Conservation (phyloP, 2,329 filamentous ascomycete genomes). For the Pezicula rhizophila region DNA sequence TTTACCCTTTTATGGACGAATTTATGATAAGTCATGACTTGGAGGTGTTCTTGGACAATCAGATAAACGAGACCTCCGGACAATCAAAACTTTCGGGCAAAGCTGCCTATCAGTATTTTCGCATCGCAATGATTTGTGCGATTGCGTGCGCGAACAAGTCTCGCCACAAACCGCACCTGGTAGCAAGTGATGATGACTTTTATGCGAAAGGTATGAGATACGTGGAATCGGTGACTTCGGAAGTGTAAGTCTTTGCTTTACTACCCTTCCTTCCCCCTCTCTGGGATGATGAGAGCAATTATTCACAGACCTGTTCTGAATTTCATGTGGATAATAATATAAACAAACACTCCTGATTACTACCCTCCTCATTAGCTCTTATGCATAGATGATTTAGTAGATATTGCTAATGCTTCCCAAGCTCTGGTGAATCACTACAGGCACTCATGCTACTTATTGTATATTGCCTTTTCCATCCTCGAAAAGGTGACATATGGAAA, state of each 20-base stretch:
- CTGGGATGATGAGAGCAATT: slow-evolving; percentile 62
- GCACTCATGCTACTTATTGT: neutral
- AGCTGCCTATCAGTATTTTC: slow-evolving; percentile 27
- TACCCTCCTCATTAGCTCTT: too few species aligned
- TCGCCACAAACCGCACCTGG: slow-evolving; percentile 21
- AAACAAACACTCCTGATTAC: too few species aligned
- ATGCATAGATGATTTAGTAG: too few species aligned
- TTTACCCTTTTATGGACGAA: slow-evolving; percentile 25
- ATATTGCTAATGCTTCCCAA: too few species aligned
- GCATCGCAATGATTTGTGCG: slow-evolving; percentile 28
- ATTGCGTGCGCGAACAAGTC: slow-evolving; percentile 25
- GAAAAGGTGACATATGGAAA: neutral
- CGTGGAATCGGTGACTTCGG: neutral
- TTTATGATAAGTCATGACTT: slow-evolving; percentile 12
- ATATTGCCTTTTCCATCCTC: neutral
- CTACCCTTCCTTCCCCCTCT: slow-evolving; percentile 12
- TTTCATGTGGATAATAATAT: slow-evolving; percentile 58
- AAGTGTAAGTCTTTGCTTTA: neutral
- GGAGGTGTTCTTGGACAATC: slow-evolving; percentile 12
- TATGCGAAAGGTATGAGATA: neutral
- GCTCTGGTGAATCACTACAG: neutral
- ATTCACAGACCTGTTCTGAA: slow-evolving; percentile 86
- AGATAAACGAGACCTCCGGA: slow-evolving; percentile 3
- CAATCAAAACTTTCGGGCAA: slow-evolving; percentile 18
- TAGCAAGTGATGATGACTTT: neutral